Evolutionary conservation across 2,329 filamentous ascomycete genomes (phyloP).

Genomic region (Fusarium sublunatum): DNA sequence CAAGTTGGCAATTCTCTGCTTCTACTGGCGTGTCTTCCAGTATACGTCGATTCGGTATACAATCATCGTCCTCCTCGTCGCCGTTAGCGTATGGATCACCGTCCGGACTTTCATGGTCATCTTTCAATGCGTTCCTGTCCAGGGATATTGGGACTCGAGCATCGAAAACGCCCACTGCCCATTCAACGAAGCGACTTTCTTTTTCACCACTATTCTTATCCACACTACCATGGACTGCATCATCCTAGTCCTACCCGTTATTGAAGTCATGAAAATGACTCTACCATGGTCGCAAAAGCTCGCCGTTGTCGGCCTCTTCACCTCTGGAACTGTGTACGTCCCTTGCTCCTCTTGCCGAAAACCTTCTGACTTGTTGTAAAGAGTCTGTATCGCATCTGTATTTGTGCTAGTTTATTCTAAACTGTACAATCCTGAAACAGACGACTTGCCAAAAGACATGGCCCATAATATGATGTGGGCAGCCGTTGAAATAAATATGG

Average conservation of each 20-base stretch:
- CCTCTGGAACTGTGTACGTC: slow-evolving; percentile 22
- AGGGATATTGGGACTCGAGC: slow-evolving; percentile 48
- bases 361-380: not conserved
- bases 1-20: slow-evolving; percentile 46
- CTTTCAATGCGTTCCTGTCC: slow-evolving; percentile 51
- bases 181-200: slow-evolving; percentile 48
- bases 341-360: rapidly evolving
- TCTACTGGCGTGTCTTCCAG: slow-evolving; percentile 49
- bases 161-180: slow-evolving; percentile 44
- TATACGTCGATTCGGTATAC: slow-evolving; percentile 44
- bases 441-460: slow-evolving; percentile 30
- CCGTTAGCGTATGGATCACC: slow-evolving; percentile 42
- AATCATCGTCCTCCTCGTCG: slow-evolving; percentile 39
- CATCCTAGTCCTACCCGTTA: slow-evolving; percentile 19
- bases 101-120: slow-evolving; percentile 49
- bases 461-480: slow-evolving; percentile 31
- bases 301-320: slow-evolving; percentile 23
- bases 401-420: slow-evolving; percentile 28
- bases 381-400: slow-evolving; percentile 34
- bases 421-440: slow-evolving; percentile 22
- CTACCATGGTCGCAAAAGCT: slow-evolving; percentile 19
- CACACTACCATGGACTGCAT: slow-evolving; percentile 45
- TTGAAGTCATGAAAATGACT: slow-evolving; percentile 29
- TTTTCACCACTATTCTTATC: slow-evolving; percentile 48
- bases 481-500: slow-evolving; percentile 39